Evolutionary conservation across 2,329 filamentous ascomycete genomes (phyloP), one percentile per base, ranked within the genome.

Genomic region (Colletotrichum eleusines): DNA sequence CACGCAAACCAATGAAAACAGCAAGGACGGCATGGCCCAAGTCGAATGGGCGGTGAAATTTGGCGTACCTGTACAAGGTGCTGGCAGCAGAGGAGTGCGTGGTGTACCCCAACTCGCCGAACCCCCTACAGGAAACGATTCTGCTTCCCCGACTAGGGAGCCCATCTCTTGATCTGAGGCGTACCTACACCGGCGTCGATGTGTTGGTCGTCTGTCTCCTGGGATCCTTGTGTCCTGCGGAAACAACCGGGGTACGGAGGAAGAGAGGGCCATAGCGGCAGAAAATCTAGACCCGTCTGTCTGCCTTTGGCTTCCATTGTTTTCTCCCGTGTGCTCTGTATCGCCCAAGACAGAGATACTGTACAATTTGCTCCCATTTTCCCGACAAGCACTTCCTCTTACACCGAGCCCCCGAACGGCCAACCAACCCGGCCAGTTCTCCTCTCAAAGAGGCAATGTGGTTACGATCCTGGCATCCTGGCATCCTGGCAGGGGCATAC

Each of bases 371-470:
- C 23, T 28, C 57, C 63, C 63, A 46, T 58, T 57, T 54, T 44
- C 63, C 63, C 42, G n/a, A 33, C 26, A 53, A 26, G 40, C 38
- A 9, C 42, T 18, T 35, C 23, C 42, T 63, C 59, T 50, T 59
- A 68, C 38, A 71, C 63, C 68, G 51, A 8, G 35, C 58, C 46
- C 23, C 58, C 44, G 63, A 63, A 71, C 64, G 44, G 64, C 58
- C 68, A 68, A 51, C 68, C 51, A 58, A 63, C 57, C 50, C 53
- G 64, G 64, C 58, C 53, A 51, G 28, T 44, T 61, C 42, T 33
- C 54, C 63, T 67, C 63, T 62, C 48, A 71, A 62, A 63, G 68
- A 50, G 68, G 63, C 35, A 57, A 71, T 28, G 40, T 11, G 40
- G 50, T 46, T 58, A 53, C 54, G 46, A 71, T 51, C 68, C 63